These are phyloP conservation scores for Wallacemonas rigidus DNA, from an alignment of 208 protist species.

Conservation along the genomic window DNA sequence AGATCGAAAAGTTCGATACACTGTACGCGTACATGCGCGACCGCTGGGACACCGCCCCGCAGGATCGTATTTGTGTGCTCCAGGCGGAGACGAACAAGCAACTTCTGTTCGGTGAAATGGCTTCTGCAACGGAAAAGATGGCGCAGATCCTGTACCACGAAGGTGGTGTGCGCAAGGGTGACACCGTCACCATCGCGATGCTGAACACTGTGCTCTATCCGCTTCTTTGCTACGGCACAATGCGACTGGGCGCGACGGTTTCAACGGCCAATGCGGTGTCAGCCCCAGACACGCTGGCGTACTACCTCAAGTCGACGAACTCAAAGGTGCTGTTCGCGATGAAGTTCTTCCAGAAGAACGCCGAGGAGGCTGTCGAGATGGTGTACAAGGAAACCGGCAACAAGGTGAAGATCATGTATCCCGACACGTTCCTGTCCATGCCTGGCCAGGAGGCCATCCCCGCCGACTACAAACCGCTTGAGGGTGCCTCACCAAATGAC, in stretches of 20 bases:
- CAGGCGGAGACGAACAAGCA: conserved; percentile 39
- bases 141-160: conserved; percentile 39
- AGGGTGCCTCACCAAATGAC: conserved; percentile 30
- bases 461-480: conserved; percentile 30
- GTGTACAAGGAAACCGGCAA: conserved; percentile 35
- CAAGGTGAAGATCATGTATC: conserved; percentile 31
- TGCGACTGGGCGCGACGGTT: conserved; percentile 33
- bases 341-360: conserved; percentile 36
- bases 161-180: conserved; percentile 39
- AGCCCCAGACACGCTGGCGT: conserved; percentile 31
- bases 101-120: conserved; percentile 33
- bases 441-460: conserved; percentile 29
- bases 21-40: conserved; percentile 39
- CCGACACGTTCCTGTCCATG: conserved; percentile 25
- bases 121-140: conserved; percentile 26
- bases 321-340: conserved; percentile 42
- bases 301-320: conserved; percentile 31
- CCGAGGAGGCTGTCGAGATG: conserved; percentile 29
- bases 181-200: conserved; percentile 37
- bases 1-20: conserved; percentile 23
- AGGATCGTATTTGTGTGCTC: conserved; percentile 21
- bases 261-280: conserved; percentile 40
- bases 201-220: conserved; percentile 39
- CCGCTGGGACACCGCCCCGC: conserved; percentile 22
- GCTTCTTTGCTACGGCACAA: conserved; percentile 36